A percentile compares a stretch with the other conserved stretches of the same genome.
These are phyloP conservation scores for Trichoderma afroharzianum DNA, from an alignment of 2,329 filamentous ascomycete species.

Conservation along the genomic window DNA sequence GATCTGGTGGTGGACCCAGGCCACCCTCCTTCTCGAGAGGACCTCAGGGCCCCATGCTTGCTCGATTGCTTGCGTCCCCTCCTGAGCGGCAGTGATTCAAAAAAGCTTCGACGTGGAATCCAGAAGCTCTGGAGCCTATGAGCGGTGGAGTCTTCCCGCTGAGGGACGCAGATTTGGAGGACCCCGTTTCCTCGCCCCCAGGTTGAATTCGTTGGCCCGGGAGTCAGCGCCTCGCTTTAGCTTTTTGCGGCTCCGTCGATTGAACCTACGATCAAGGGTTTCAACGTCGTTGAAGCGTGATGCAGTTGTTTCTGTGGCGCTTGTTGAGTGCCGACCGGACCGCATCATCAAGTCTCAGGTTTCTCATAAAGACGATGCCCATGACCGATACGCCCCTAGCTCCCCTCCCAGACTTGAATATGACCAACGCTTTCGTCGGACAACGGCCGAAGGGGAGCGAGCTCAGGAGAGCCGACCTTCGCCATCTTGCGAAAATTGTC, in stretches of 20 bases:
- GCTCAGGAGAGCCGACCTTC: constrained; percentile 4
- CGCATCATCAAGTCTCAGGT: neutral
- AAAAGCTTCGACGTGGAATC: constrained; percentile 23
- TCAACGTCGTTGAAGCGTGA: neutral
- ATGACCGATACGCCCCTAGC: constrained; percentile 10
- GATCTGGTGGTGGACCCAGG: constrained; percentile 23
- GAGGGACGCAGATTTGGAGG: constrained; percentile 21
- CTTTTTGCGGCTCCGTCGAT: constrained; percentile 13
- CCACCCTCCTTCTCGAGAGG: neutral
- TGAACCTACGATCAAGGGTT: neutral
- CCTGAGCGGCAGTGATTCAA: constrained; percentile 18
- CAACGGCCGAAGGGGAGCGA: constrained; percentile 14
- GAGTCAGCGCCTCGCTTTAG: constrained; percentile 17
- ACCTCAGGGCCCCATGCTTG: constrained; percentile 11
- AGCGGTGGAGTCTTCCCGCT: constrained; percentile 22
- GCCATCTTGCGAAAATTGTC: constrained; percentile 15
- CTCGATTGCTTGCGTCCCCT: constrained; percentile 18
- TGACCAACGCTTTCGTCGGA: constrained; percentile 16
- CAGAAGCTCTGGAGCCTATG: constrained; percentile 25
- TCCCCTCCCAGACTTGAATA: neutral
- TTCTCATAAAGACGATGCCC: neutral
- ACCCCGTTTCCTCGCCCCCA: constrained; percentile 18
- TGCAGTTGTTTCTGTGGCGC: neutral
- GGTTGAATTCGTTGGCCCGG: constrained; percentile 16
- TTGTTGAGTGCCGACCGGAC: neutral